Conservation (phyloP, 441 rosid species). For the Adansonia grandidieri region DNA sequence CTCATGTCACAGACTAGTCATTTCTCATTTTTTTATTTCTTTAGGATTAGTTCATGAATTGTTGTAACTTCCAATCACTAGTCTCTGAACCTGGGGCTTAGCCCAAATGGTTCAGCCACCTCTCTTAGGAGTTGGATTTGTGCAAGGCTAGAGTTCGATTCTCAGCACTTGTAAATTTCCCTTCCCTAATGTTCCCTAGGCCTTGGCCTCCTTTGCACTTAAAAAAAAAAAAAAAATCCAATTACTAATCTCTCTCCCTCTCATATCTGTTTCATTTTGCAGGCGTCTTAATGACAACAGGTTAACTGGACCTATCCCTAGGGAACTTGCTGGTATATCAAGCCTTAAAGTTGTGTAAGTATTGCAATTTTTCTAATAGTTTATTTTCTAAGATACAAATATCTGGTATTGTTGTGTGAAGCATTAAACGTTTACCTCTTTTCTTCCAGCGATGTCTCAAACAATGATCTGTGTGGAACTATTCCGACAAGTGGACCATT, state of each 20-base stretch:
- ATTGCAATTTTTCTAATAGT: neutral
- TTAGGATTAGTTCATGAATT: neutral
- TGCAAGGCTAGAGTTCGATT: neutral
- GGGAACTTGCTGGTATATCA: slow-evolving; percentile 65
- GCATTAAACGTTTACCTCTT: slow-evolving; percentile 20
- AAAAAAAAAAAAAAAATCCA: too few relatives aligned
- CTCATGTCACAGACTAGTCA: neutral
- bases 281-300: slow-evolving; percentile 89
- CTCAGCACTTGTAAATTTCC: neutral
- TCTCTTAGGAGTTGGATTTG: neutral
- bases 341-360: slow-evolving; percentile 98
- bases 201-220: neutral
- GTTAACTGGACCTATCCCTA: slow-evolving; percentile 83
- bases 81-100: neutral
- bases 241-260: slow-evolving; percentile 4
- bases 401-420: neutral
- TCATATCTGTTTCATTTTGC: slow-evolving; percentile 35
- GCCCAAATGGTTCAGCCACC: neutral
- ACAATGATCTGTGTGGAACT: slow-evolving; percentile 91
- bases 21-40: neutral
- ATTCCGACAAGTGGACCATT: slow-evolving; percentile 88
- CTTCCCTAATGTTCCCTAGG: neutral
- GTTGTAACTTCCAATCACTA: neutral
- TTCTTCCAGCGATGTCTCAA: slow-evolving; percentile 72
- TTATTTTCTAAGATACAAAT: neutral